phyloP scores from a whole-genome alignment of 495 filamentous ascomycete species.

The Apiosordaria backusii region DNA sequence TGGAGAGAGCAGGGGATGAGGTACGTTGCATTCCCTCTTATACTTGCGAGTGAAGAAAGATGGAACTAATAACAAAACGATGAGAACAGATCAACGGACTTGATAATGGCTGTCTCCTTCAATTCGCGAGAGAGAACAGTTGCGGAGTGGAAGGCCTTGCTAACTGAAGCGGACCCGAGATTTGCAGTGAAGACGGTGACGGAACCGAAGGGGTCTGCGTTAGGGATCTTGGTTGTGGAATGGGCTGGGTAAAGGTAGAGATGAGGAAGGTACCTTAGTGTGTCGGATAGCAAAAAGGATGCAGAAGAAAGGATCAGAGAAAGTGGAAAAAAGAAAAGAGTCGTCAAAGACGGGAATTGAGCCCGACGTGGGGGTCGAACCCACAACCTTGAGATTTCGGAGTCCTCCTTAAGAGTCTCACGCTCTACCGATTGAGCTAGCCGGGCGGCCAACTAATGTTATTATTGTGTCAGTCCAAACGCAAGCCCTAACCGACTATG shows the following conservation, averaged over 20 bases:
- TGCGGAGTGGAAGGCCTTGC: background rate
- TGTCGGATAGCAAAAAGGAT: no score
- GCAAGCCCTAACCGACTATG: background rate
- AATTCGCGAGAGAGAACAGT: background rate
- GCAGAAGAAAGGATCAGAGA: background rate
- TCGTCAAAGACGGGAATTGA: slow-evolving; percentile 21
- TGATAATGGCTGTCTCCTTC: background rate
- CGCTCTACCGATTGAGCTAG: slow-evolving; percentile 84
- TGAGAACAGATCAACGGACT: background rate
- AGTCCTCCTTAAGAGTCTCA: slow-evolving; percentile 65
- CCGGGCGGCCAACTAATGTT: slow-evolving; percentile 30
- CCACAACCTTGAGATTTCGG: slow-evolving; percentile 27
- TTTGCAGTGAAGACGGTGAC: background rate
- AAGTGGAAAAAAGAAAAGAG: background rate
- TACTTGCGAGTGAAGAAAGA: background rate
- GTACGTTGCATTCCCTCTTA: no score
- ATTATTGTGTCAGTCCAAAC: background rate
- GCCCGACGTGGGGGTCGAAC: slow-evolving; percentile 29
- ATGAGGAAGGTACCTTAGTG: no score
- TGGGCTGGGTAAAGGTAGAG: no score
- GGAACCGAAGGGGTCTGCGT: background rate
- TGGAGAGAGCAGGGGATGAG: background rate
- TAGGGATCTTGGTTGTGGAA: background rate
- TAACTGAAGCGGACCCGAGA: background rate
- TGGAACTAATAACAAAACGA: background rate